Evolutionary conservation across 2,329 filamentous ascomycete genomes (phyloP), one percentile per base, ranked within the genome.

Genomic region (Aureobasidium sp.): DNA sequence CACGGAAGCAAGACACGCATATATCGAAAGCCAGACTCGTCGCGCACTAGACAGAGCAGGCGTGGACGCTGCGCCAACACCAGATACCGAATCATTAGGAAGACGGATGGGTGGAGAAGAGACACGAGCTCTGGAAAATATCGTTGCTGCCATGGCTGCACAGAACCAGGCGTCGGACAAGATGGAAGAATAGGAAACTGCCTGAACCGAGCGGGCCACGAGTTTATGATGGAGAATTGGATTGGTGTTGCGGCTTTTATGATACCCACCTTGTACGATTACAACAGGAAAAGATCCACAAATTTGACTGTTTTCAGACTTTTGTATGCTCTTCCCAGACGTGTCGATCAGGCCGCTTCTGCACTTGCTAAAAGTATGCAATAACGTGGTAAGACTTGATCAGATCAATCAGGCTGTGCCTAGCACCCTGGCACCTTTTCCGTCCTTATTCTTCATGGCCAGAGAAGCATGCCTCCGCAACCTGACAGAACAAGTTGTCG

Each of bases 11-110:
- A 81, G 93, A 64, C 81, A 87, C 62, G 83, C 88, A 67, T 97
- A 97, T 72, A 86, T 97, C 53, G 92, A 97, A 75, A 82, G 83
- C 60, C 87, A 92, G 69, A 89, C 90, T 56, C 80, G 85, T 67
- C 82, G 88, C 64, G 89, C 95, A 71, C 77, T 97, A 44, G 90
- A 96, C 76, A 81, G 84, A 48, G 79, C 85, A 50, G 88, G 88
- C 0, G 76, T 92, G 62, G 87, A 90, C 2, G 61, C 57, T 12
- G 29, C 56, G 60, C 71, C 74, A 56, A 73, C 73, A 9, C 73
- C 72, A 17, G 68, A 66, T 17, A 64, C 66, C 24, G 67, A 67
- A 20, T 59, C 65, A 7, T 41, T 64, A 43, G 71, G 71, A 5
- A 65, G 73, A 53, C 69, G 65, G 48, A 64, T 73, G 26, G 68